Percentiles rank a stretch among this genome's conserved stretches.
Evolutionary conservation across 2,329 filamentous ascomycete species (phyloP).

Genomic region (Emergomyces pasteurianus): DNA sequence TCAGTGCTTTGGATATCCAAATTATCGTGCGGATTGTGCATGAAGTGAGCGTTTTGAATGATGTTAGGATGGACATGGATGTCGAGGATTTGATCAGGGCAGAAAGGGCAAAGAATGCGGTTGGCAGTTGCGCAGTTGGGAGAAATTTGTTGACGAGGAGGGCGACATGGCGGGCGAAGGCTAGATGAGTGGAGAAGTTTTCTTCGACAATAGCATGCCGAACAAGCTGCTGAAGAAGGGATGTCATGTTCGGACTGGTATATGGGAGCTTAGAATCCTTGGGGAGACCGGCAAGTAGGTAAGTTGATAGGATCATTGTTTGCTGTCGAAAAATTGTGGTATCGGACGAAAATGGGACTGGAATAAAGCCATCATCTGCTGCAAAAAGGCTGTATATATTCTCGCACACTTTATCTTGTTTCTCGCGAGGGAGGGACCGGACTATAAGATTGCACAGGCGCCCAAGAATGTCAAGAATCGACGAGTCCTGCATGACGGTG

Average conservation of each 20-base stretch:
- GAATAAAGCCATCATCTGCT: constrained; percentile 20
- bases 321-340: constrained; percentile 26
- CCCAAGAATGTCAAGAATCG: constrained; percentile 48
- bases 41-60: constrained; percentile 19
- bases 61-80: neutral
- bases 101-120: constrained; percentile 22
- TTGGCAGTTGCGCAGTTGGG: constrained; percentile 20
- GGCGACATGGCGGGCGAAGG: constrained; percentile 32
- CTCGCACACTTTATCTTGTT: constrained; percentile 40
- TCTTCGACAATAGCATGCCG: constrained; percentile 21
- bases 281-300: constrained; percentile 43
- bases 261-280: constrained; percentile 26
- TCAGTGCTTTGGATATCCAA: constrained; percentile 48
- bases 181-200: constrained; percentile 26
- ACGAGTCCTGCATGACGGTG: constrained; percentile 37
- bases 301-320: constrained; percentile 45
- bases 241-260: constrained; percentile 20
- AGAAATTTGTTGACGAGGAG: constrained; percentile 32
- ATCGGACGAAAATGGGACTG: constrained; percentile 23
- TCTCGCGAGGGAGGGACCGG: constrained; percentile 40
- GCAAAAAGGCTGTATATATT: constrained; percentile 45
- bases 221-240: constrained; percentile 26
- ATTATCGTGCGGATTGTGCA: constrained; percentile 45
- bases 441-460: constrained; percentile 50
- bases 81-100: constrained; percentile 21